Percentiles rank a stretch among this genome's conserved stretches.
Conservation (phyloP, 1,284 basidiomycete genomes). For the Fistulina hepatica region DNA sequence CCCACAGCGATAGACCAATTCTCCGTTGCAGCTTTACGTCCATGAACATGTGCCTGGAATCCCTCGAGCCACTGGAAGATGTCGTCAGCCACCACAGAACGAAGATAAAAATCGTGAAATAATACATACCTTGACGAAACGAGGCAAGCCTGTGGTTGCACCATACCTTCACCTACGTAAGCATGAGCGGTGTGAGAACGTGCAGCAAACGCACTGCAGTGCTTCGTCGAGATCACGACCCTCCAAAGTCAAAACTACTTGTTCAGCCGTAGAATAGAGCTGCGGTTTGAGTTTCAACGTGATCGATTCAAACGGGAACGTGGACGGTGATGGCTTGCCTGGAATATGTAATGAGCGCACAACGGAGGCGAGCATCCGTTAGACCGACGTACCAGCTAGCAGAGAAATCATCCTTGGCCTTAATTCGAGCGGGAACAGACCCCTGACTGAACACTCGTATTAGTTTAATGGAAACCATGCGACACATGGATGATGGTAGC, state of each 20-base stretch:
- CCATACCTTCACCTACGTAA: conserved; percentile 9
- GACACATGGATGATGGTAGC: not conserved
- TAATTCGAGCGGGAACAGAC: conserved; percentile 11
- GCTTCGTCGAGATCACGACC: conserved; percentile 8
- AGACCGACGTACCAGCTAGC: conserved; percentile 11
- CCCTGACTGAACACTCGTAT: conserved; percentile 10
- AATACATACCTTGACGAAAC: conserved; percentile 7
- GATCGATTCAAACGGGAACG: conserved; percentile 14
- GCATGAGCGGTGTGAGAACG: not conserved
- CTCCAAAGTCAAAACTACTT: conserved; percentile 7
- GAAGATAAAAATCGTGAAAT: not conserved
- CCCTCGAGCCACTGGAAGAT: conserved; percentile 9
- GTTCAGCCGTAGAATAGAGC: conserved; percentile 5
- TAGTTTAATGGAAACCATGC: not conserved
- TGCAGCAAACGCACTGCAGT: conserved; percentile 6
- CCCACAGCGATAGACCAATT: conserved; percentile 11
- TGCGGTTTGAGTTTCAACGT: conserved; percentile 13
- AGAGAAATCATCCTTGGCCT: conserved; percentile 14
- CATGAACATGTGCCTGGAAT: conserved; percentile 12
- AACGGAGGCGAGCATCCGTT: not conserved
- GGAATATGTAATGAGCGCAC: not conserved
- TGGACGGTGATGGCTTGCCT: conserved; percentile 12
- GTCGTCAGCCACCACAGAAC: not conserved
- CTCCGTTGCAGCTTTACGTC: conserved; percentile 4
- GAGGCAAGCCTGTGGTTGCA: conserved; percentile 8